Conservation (phyloP, 108 stramenopile species). For the Pseudonitzschia multiseries region DNA sequence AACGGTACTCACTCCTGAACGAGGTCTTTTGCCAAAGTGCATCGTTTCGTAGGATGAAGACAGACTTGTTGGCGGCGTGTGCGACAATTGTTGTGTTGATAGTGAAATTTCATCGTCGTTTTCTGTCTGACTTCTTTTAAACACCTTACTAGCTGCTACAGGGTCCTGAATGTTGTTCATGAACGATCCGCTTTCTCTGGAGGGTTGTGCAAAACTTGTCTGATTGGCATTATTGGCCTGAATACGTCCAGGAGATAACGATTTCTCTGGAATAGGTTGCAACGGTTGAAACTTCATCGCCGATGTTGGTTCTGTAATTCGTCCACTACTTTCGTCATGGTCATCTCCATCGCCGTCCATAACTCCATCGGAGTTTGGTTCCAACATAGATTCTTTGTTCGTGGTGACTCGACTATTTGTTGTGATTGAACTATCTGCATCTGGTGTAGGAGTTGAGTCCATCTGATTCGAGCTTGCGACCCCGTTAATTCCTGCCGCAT, state of each 20-base stretch:
- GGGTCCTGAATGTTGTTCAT: conserved; percentile 35
- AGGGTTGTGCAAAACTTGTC: background rate
- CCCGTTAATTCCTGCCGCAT: background rate
- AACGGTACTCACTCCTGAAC: conserved; percentile 67
- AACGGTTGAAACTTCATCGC: conserved; percentile 21
- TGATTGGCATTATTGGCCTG: background rate
- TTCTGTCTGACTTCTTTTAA: conserved; percentile 1
- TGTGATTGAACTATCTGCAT: background rate
- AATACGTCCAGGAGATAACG: background rate
- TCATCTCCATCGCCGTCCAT: background rate
- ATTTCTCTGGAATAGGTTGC: conserved; percentile 11
- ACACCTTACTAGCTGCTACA: conserved; percentile 27
- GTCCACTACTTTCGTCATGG: background rate
- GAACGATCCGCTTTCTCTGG: conserved; percentile 9
- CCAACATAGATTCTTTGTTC: background rate
- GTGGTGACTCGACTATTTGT: background rate
- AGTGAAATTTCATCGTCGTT: background rate
- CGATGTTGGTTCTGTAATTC: conserved; percentile 12
- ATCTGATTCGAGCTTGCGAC: background rate
- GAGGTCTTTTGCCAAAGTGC: conserved; percentile 80
- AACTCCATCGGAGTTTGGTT: background rate
- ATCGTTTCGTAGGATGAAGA: conserved; percentile 72
- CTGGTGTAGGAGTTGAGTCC: background rate
- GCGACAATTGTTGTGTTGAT: conserved; percentile 37
- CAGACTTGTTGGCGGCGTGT: conserved; percentile 71